Percentiles rank a stretch among this genome's conserved stretches.
phyloP scores from a whole-genome alignment of 352 stramenopile genomes.

The Globisporangium abappressorium region DNA sequence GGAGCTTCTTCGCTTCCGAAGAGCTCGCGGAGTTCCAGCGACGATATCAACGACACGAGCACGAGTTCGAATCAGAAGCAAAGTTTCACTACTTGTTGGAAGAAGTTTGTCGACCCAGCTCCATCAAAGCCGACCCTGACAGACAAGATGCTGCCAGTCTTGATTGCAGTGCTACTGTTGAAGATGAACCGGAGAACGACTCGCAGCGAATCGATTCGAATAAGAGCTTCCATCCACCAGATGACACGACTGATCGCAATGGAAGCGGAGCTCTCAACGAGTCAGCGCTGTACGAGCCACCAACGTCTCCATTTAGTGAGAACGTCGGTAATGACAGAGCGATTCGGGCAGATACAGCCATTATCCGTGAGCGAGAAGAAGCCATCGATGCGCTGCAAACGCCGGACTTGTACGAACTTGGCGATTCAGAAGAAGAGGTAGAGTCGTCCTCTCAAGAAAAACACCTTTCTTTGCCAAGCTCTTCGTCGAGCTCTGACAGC shows the following conservation, averaged over 20 bases:
- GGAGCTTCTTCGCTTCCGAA: conserved; percentile 2
- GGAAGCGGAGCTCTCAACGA: neutral
- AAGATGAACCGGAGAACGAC: neutral
- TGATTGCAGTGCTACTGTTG: neutral
- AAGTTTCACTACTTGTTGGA: neutral
- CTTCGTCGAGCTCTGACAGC: neutral
- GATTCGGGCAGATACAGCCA: conserved; percentile 14
- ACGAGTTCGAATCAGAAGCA: neutral
- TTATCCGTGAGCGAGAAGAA: conserved; percentile 6
- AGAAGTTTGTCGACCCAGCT: neutral
- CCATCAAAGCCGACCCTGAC: conserved; percentile 3
- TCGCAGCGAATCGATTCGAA: neutral
- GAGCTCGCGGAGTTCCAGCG: neutral
- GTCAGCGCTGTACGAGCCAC: conserved; percentile 2
- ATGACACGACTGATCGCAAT: neutral
- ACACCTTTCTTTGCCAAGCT: neutral
- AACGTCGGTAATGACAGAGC: conserved; percentile 9
- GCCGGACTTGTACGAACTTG: neutral
- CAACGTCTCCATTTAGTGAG: neutral
- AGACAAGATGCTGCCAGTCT: neutral
- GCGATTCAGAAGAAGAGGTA: conserved; percentile 4
- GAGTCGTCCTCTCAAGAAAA: neutral
- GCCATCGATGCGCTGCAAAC: neutral
- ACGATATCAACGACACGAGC: neutral
- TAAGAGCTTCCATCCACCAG: neutral